Conservation (phyloP, 345 rosid genomes). For the Eucalyptus tenuipes region DNA sequence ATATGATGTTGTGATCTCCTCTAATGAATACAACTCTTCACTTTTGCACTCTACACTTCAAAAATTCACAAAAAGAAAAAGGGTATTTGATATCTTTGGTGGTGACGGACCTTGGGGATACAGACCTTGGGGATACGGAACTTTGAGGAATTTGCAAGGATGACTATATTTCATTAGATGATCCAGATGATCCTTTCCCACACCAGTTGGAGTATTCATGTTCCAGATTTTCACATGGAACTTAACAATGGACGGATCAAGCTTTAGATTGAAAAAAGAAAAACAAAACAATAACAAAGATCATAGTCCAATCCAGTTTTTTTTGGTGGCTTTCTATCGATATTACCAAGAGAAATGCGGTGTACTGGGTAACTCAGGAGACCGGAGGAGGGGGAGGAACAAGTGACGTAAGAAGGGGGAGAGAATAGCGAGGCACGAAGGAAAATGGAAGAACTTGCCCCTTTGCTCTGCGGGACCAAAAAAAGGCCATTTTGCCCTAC, state of each 20-base stretch:
- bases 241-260: background rate
- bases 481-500: too few relatives aligned
- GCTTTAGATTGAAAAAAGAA: background rate
- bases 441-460: too few relatives aligned
- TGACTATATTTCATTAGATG: background rate
- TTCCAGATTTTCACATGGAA: background rate
- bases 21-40: background rate
- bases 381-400: too few relatives aligned
- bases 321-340: background rate
- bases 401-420: too few relatives aligned
- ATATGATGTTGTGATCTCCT: accelerated
- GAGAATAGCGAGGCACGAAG: too few relatives aligned
- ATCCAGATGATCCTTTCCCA: background rate
- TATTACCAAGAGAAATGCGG: too few relatives aligned
- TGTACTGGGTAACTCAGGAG: background rate
- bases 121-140: accelerated
- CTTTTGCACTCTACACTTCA: accelerated
- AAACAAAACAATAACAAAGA: background rate
- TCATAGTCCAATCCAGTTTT: background rate
- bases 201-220: background rate
- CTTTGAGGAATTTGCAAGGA: background rate
- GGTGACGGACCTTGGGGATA: background rate
- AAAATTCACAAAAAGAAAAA: background rate
- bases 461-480: too few relatives aligned
- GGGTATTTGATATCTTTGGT: background rate